These are phyloP conservation scores for Beauveria varroae DNA, from an alignment of 2,329 filamentous ascomycete genomes.

Conservation along the genomic window DNA sequence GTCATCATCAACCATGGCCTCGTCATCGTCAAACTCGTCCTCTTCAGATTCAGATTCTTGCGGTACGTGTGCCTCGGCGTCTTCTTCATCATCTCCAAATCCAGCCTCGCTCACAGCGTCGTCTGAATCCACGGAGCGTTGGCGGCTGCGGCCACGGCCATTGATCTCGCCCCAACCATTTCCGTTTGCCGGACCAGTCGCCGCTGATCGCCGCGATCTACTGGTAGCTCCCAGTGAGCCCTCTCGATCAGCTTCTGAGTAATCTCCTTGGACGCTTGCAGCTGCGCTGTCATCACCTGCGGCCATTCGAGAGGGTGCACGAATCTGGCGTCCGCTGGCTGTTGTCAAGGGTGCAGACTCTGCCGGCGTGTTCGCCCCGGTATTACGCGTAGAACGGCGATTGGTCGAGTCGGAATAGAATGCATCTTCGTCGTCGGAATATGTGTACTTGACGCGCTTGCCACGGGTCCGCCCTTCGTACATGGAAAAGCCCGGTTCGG, in stretches of 20 bases:
- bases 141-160: conserved; percentile 24
- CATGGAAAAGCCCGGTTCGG: conserved; percentile 81
- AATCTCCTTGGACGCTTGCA: conserved; percentile 39
- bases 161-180: conserved; percentile 37
- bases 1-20: conserved; percentile 47
- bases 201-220: conserved; percentile 43
- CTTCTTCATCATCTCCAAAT: conserved; percentile 66
- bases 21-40: conserved; percentile 50
- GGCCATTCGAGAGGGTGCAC: conserved; percentile 58
- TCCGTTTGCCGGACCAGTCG: conserved; percentile 43
- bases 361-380: conserved; percentile 63
- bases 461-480: conserved; percentile 95
- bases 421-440: conserved; percentile 78
- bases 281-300: conserved; percentile 44
- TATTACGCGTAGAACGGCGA: conserved; percentile 68
- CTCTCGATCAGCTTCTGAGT: conserved; percentile 31
- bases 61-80: conserved; percentile 59
- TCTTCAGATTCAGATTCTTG: conserved; percentile 55
- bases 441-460: conserved; percentile 95
- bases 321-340: conserved; percentile 79
- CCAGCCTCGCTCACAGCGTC: conserved; percentile 68
- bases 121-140: conserved; percentile 48
- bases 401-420: conserved; percentile 56
- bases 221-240: conserved; percentile 36
- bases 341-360: conserved; percentile 62